These are phyloP conservation scores for Talaromyces atroroseus DNA, from an alignment of 2,329 filamentous ascomycete species.

Conservation along the genomic window DNA sequence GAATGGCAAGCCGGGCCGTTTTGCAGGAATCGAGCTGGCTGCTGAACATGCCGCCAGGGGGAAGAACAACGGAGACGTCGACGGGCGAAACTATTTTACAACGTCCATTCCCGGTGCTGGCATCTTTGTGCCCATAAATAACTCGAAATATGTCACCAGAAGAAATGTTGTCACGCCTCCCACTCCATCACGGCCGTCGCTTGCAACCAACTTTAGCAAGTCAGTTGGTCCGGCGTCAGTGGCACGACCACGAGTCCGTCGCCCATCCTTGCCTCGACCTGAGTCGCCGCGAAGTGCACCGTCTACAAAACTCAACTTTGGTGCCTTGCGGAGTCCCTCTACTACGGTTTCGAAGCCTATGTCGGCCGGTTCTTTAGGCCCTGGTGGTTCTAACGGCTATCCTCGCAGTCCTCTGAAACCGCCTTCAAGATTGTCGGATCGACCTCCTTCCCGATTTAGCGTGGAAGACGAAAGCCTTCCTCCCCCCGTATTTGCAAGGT, in stretches of 20 bases:
- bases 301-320: constrained; percentile 50
- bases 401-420: constrained; percentile 36
- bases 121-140: constrained; percentile 85
- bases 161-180: constrained; percentile 62
- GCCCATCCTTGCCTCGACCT: constrained; percentile 76
- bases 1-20: constrained; percentile 80
- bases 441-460: constrained; percentile 36
- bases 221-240: constrained; percentile 70
- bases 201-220: constrained; percentile 77
- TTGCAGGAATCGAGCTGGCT: constrained; percentile 86
- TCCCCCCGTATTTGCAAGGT: constrained; percentile 13
- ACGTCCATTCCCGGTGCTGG: constrained; percentile 75
- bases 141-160: constrained; percentile 62
- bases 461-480: constrained; percentile 31
- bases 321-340: constrained; percentile 55
- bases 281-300: constrained; percentile 70
- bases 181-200: constrained; percentile 60
- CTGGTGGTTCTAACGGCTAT: constrained; percentile 39
- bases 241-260: constrained; percentile 58
- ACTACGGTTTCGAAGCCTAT: constrained; percentile 13
- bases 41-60: constrained; percentile 74
- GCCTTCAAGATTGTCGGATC: constrained; percentile 33
- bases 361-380: constrained; percentile 5
- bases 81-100: constrained; percentile 76
- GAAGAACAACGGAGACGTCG: constrained; percentile 95